Evolutionary conservation across 2,329 filamentous ascomycete genomes (phyloP).

Genomic region (Trichoderma sp.): DNA sequence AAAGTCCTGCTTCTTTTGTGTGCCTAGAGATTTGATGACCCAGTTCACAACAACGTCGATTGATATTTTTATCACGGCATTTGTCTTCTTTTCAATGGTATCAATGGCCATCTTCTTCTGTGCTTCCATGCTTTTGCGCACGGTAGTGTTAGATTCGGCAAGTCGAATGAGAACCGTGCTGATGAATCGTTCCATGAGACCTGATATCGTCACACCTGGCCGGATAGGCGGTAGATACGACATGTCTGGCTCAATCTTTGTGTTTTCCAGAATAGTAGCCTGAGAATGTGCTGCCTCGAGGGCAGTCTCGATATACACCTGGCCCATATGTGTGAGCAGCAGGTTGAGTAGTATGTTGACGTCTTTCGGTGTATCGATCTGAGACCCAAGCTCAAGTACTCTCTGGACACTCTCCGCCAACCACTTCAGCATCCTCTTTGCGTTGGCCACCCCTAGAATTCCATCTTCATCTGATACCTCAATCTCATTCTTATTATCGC

Average conservation of each 20-base stretch:
- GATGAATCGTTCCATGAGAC: slow-evolving; percentile 91
- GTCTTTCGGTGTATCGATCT: slow-evolving; percentile 89
- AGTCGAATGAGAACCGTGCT: slow-evolving; percentile 87
- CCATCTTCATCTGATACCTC: slow-evolving; percentile 92
- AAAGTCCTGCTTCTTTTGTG: slow-evolving; percentile 88
- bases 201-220: slow-evolving; percentile 82
- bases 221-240: slow-evolving; percentile 77
- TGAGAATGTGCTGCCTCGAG: slow-evolving; percentile 71
- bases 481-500: slow-evolving; percentile 74
- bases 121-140: slow-evolving; percentile 86
- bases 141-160: slow-evolving; percentile 85
- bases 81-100: slow-evolving; percentile 82
- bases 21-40: slow-evolving; percentile 68
- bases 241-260: slow-evolving; percentile 84
- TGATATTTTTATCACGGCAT: slow-evolving; percentile 57
- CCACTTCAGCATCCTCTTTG: slow-evolving; percentile 99
- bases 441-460: slow-evolving; percentile 75
- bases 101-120: slow-evolving; percentile 72
- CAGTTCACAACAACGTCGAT: slow-evolving; percentile 73
- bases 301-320: slow-evolving; percentile 71
- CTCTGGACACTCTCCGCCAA: slow-evolving; percentile 91
- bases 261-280: slow-evolving; percentile 73
- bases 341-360: slow-evolving; percentile 82
- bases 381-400: slow-evolving; percentile 84
- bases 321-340: slow-evolving; percentile 83